A percentile compares a stretch with the other conserved stretches of the same genome.
These are phyloP conservation scores for Stylosanthes scabra DNA, from an alignment of 331 rosid species.

Conservation along the genomic window DNA sequence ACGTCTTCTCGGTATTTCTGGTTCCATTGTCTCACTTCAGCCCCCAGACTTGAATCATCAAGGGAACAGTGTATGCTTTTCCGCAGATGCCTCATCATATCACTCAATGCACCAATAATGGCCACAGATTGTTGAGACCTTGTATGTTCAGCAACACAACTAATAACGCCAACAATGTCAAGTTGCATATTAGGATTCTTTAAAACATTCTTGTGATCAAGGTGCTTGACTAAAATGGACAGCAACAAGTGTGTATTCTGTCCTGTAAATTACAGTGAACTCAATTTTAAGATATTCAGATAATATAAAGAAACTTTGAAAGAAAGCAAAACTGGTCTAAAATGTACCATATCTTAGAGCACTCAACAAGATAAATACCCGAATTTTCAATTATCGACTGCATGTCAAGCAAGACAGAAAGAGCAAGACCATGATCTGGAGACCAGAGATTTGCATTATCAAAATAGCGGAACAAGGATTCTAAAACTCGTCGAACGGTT, in stretches of 20 bases:
- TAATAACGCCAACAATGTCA: slow-evolving; percentile 78
- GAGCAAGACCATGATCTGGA: slow-evolving; percentile 77
- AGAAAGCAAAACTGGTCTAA: slow-evolving; percentile 4
- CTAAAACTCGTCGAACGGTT: slow-evolving; percentile 90
- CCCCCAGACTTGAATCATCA: slow-evolving; percentile 78
- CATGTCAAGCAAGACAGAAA: slow-evolving; percentile 81
- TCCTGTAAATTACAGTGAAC: slow-evolving; percentile 63
- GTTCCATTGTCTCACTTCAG: slow-evolving; percentile 81
- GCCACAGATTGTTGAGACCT: slow-evolving; percentile 85
- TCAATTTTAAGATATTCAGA: slow-evolving; percentile 25
- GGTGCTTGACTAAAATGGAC: slow-evolving; percentile 91
- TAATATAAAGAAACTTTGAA: slow-evolving; percentile 5
- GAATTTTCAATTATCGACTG: slow-evolving; percentile 75
- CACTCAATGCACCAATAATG: slow-evolving; percentile 83
- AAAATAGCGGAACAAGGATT: slow-evolving; percentile 90
- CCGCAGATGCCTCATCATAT: slow-evolving; percentile 90
- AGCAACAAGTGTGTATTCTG: slow-evolving; percentile 84
- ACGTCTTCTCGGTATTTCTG: slow-evolving; percentile 68
- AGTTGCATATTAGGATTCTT: slow-evolving; percentile 87
- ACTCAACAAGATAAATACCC: slow-evolving; percentile 57
- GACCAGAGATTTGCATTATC: slow-evolving; percentile 85
- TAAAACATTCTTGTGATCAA: slow-evolving; percentile 93
- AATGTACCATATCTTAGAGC: slow-evolving; percentile 29
- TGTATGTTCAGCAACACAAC: slow-evolving; percentile 75
- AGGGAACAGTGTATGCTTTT: slow-evolving; percentile 90